Evolutionary conservation across 2,329 filamentous ascomycete species (phyloP), one percentile per base, ranked within the genome.

Genomic region (Colletotrichum tofieldiae): DNA sequence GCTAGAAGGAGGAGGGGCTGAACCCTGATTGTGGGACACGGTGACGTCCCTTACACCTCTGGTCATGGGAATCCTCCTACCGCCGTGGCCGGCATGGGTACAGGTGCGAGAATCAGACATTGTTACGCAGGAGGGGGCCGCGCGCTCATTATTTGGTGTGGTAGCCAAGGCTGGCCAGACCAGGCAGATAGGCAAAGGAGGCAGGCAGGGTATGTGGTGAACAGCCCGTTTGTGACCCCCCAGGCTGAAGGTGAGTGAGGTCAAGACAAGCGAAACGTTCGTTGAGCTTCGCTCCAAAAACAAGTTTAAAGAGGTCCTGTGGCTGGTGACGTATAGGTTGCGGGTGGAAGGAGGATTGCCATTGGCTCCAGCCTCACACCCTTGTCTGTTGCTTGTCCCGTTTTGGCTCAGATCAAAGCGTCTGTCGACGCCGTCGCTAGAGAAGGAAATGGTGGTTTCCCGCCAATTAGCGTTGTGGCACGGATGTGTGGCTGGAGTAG

Each of bases 301-400:
- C 65, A 72, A 72, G 70, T 70, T 65, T 71, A 41, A 62, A 37
- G 26, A 67, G 61, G 55, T 67, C 67, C 55, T 73, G 67, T 73
- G 71, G 71, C 71, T 73, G 67, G 67, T 73, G 71, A 73, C 71
- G 71, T 73, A 71, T 67, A 16, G 49, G 35, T 49, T 39, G 47
- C 18, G 26, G 26, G 8, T 5, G 6, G n/a, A 20, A n/a, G 56
- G 56, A 60, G 61, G 20, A 1, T 11, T 32, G 56, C 51, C 39
- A 71, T 71, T 71, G 71, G 71, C 35, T 71, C 29, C 23, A 58
- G 71, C 71, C 71, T 71, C 61, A 47, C 16, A 66, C 55, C 71
- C 71, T 41, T 73, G 71, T 56, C 65, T 26, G n/a, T 29, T 9
- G 51, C 47, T n/a, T 35, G 29, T 20, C 29, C 29, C 29, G 2